Base-by-base conservation (phyloP, 1,284 basidiomycete genomes). In the Apiotrichum brassicae region DNA sequence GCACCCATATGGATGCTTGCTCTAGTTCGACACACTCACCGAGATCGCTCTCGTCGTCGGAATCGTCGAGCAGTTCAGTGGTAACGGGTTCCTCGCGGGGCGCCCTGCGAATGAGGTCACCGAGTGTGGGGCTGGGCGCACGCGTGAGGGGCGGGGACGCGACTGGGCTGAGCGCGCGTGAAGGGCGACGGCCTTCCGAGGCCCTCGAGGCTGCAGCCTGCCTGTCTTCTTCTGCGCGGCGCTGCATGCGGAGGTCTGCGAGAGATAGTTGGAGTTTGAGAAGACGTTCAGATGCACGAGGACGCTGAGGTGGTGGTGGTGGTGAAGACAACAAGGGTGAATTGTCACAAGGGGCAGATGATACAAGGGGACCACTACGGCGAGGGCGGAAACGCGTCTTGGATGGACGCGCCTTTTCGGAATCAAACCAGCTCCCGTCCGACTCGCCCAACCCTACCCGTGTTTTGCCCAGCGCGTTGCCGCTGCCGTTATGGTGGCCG, bases 11-110 rank as follows among this genome's bases (percentile, higher is more conserved):
- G 14, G 28, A 30, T 30, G 28, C 28, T n/a, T n/a, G n/a, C n/a
- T n/a, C n/a, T n/a, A n/a, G n/a, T n/a, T n/a, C n/a, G n/a, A n/a
- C 9, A 30, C 28, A 61, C 63, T 49, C 40, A 64, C 64, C 64
- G n/a, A 68, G 56, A 46, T 68, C 66, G 40, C 64, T 66, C 22
- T 68, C 66, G 26, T 61, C 58, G 9, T 48, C 54, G 2, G 50
- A 50, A 6, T 51, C 52, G 12, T 40, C 36, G 33, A 34, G 33
- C 3, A 53, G 20, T 19, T 56, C 53, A 4, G 55, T 16, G 36
- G 43, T 22, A 18, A 35, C 38, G 35, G 23, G 41, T n/a, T 24
- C 18, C 23, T 35, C 45, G 45, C 49, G 43, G 9, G 47, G 24
- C 16, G 44, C 35, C 35, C 26, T 41, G 16, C 48, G 51, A 4